phyloP scores from a whole-genome alignment of 306 rosid genomes.

The Morella rubra region DNA sequence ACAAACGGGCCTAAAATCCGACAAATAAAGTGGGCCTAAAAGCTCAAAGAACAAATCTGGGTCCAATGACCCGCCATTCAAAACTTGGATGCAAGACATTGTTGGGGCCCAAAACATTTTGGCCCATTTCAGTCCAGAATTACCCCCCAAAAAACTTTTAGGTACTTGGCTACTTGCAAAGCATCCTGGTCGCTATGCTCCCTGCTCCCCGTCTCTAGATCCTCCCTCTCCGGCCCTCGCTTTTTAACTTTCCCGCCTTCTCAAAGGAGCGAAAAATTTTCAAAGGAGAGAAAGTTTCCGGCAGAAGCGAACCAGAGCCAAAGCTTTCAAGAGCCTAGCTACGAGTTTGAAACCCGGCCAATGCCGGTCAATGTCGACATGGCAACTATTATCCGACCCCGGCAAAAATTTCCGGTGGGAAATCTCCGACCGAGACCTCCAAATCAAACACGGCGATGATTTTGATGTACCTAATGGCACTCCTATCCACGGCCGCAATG shows the following conservation, averaged over 20 bases:
- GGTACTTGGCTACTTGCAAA: background rate
- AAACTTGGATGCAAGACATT: too few relatives aligned
- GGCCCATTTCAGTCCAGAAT: background rate
- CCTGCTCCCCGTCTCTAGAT: background rate
- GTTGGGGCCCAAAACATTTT: background rate
- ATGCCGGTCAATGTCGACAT: conserved; percentile 37
- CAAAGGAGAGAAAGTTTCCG: background rate
- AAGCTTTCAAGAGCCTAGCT: background rate
- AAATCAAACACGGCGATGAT: conserved; percentile 12
- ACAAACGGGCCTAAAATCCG: too few relatives aligned
- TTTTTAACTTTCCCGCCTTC: conserved; percentile 7
- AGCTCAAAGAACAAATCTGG: too few relatives aligned
- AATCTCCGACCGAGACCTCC: conserved; percentile 15
- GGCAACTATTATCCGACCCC: conserved; percentile 37
- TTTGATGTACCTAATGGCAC: background rate
- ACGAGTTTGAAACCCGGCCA: background rate
- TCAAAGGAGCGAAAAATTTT: background rate
- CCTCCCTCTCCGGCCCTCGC: too few relatives aligned
- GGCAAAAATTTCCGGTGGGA: conserved; percentile 41
- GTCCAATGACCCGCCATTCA: too few relatives aligned
- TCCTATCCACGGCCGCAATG: background rate
- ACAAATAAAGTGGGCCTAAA: too few relatives aligned
- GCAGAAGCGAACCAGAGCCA: background rate
- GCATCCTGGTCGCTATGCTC: background rate
- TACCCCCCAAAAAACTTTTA: background rate